These are phyloP conservation scores for Voacanga thouarsii DNA, from an alignment of 257 asterid species.

Conservation along the genomic window DNA sequence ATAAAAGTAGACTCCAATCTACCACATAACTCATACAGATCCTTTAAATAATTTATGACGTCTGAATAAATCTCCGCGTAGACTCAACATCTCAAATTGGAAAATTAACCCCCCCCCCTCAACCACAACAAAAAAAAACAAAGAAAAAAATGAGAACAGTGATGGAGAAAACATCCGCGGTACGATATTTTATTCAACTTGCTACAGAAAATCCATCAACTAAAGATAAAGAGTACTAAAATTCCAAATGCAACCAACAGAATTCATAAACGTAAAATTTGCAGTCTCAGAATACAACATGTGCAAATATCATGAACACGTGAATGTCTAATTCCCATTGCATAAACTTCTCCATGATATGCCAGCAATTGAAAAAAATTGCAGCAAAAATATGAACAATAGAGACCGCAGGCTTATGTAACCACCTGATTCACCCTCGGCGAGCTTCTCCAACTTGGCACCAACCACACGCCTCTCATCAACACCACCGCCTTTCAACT, in stretches of 20 bases:
- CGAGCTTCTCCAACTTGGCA: constrained; percentile 92
- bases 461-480: constrained; percentile 99
- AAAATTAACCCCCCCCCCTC: no score
- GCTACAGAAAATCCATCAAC: not conserved
- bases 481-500: constrained; percentile 97
- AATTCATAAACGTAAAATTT: not conserved
- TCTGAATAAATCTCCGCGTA: not conserved
- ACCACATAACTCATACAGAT: not conserved
- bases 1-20: not conserved
- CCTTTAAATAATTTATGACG: not conserved
- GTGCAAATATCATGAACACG: not conserved
- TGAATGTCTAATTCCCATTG: not conserved
- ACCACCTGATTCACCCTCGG: constrained; percentile 92
- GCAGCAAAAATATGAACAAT: not conserved
- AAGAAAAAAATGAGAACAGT: not conserved
- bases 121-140: not conserved
- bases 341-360: not conserved
- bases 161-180: not conserved
- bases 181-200: not conserved
- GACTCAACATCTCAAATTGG: not conserved
- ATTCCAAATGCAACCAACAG: not conserved
- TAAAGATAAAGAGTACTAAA: no score
- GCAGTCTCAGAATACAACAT: not conserved
- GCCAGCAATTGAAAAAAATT: not conserved
- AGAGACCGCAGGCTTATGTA: not conserved